Evolutionary conservation across 2,329 filamentous ascomycete species (phyloP).

Genomic region (Trichoderma atroviride): DNA sequence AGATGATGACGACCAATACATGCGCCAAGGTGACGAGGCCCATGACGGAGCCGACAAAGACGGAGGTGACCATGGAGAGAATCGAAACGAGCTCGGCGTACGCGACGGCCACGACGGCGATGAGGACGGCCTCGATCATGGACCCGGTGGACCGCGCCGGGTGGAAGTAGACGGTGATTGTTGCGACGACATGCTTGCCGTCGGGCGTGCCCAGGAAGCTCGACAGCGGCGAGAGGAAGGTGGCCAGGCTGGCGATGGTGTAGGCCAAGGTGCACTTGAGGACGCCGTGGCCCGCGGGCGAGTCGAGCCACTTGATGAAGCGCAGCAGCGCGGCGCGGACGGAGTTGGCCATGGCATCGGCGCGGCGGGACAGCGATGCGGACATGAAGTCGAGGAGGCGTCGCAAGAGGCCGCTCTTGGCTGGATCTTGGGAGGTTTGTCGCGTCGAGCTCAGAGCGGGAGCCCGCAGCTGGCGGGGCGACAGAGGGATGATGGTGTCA

Average conservation of each 20-base stretch:
- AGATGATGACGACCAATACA: slow-evolving; percentile 73
- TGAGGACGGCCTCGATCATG: slow-evolving; percentile 79
- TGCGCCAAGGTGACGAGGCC: slow-evolving; percentile 72
- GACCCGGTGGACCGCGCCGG: slow-evolving; percentile 79
- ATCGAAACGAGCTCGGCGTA: slow-evolving; percentile 70
- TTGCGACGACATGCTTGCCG: slow-evolving; percentile 88
- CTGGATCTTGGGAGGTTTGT: not conserved
- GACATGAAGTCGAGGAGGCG: slow-evolving; percentile 7
- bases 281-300: slow-evolving; percentile 72
- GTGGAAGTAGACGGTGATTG: slow-evolving; percentile 89
- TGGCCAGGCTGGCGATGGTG: slow-evolving; percentile 77
- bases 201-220: slow-evolving; percentile 76
- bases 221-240: slow-evolving; percentile 72
- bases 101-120: slow-evolving; percentile 72
- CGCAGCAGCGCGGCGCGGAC: slow-evolving; percentile 16
- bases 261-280: slow-evolving; percentile 88
- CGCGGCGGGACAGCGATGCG: slow-evolving; percentile 7
- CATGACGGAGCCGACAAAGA: slow-evolving; percentile 68
- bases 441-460: not conserved
- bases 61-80: slow-evolving; percentile 79
- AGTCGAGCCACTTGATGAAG: slow-evolving; percentile 56
- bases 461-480: slow-evolving; percentile 16
- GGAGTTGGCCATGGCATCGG: slow-evolving; percentile 20
- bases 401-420: slow-evolving; percentile 13
- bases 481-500: slow-evolving; percentile 19